These are phyloP conservation scores for Plasmodium vivax DNA, from an alignment of 169 alveolate species.

Conservation along the genomic window DNA sequence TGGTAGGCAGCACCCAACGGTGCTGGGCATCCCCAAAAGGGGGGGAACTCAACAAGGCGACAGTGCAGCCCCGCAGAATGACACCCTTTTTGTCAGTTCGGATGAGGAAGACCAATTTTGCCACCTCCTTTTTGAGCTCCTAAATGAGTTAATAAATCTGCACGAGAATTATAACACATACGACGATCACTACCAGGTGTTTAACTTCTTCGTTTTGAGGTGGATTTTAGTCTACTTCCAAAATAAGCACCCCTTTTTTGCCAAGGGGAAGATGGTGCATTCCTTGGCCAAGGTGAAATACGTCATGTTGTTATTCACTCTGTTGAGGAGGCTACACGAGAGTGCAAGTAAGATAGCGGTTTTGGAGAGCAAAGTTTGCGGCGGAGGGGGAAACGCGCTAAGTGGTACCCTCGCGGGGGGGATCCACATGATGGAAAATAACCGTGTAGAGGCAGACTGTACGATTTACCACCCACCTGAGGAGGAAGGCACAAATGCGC, in stretches of 20 bases:
- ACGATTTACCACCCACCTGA: neutral
- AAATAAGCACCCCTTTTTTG: constrained; percentile 41
- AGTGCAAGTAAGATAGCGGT: neutral
- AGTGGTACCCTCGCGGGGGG: neutral
- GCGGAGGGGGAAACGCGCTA: neutral
- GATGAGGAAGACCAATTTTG: constrained; percentile 33
- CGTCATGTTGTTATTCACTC: constrained; percentile 15
- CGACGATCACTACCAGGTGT: constrained; percentile 32
- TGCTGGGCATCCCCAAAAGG: neutral
- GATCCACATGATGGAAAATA: neutral
- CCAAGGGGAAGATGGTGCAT: neutral
- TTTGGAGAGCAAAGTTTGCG: neutral
- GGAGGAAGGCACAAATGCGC: neutral
- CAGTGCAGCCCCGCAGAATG: neutral
- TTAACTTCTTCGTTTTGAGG: constrained; percentile 51
- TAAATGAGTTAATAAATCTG: constrained; percentile 22
- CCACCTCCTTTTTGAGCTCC: constrained; percentile 41
- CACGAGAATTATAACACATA: constrained; percentile 46
- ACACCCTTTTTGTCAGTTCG: neutral
- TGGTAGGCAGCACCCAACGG: neutral
- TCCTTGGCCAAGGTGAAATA: constrained; percentile 25
- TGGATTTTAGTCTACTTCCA: constrained; percentile 66
- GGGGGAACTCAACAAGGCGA: neutral
- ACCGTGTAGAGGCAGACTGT: neutral
- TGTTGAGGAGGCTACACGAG: constrained; percentile 44